Evolutionary conservation across 768 basidiomycete species (phyloP), one percentile per base, ranked within the genome.

Genomic region (Pleurotus cornucopiae): DNA sequence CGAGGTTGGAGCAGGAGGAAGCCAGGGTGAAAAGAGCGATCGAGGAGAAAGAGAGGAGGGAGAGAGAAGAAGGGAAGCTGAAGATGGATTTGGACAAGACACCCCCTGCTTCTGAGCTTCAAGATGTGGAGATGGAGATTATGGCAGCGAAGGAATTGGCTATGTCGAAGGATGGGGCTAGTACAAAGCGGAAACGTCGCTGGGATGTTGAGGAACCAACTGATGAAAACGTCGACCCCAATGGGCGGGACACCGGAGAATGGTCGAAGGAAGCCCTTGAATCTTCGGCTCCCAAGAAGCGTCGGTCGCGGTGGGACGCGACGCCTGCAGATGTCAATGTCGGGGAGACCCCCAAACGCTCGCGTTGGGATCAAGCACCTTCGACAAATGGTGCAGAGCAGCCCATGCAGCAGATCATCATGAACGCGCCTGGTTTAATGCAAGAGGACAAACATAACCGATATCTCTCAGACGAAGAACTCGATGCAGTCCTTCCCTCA

Each of bases 341-440:
- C 38, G 73, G 77, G 40, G 86, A 91, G 61, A 84, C 88, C 14
- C 89, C 91, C 25, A 95, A 94, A 68, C 87, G 88, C 49, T 98
- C 95, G 25, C 84, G 95, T 49, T 99, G 96, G 97, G 97, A 99
- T 69, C 94, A 97, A 72, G 91, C 93, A 14, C 94, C 97, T 5
- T 76, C 84, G 3, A 71, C 81, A 23, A 62, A 57, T 56, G 61
- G 63, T 5, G 54, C 69, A 12, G 89, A 91, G 49, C 77, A 71
- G 0, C 87, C 88, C 2, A 88, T 89, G 80, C 78, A 81, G 1
- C 86, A 83, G 41, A 92, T 92, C 48, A 91, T 92, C 67, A 92
- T 92, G 90, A 91, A 91, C 61, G 86, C 88, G 0, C 91, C 89
- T 2, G 81, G 89, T 61, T 79, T 90, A 74, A 84, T 88, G 82